Conservation (phyloP, 768 basidiomycete species). For the Leccinum rimulosum region DNA sequence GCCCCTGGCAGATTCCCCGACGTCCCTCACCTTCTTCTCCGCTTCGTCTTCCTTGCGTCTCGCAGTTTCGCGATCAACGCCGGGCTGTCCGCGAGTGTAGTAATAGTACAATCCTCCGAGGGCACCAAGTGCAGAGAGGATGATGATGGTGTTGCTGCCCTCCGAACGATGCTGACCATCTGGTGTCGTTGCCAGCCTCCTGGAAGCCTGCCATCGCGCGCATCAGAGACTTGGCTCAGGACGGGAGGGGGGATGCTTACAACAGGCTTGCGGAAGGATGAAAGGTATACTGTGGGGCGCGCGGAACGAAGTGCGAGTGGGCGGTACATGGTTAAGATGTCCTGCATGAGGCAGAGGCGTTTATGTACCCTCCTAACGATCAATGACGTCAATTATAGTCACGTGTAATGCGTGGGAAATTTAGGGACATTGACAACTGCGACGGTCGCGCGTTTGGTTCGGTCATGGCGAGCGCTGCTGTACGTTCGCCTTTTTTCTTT, state of each 20-base stretch:
- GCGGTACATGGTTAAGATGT: conserved; percentile 15
- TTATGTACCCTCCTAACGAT: conserved; percentile 1
- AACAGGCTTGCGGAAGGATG: neutral
- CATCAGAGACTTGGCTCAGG: conserved; percentile 2
- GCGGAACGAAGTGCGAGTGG: conserved; percentile 7
- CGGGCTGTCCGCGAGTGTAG: conserved; percentile 27
- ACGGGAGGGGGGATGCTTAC: conserved; percentile 6
- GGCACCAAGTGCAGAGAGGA: conserved; percentile 32
- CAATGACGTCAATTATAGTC: neutral
- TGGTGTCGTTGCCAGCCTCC: conserved; percentile 14
- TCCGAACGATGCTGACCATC: conserved; percentile 6
- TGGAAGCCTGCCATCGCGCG: conserved; percentile 3
- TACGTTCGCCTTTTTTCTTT: conserved; percentile 3
- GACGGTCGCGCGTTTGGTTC: neutral
- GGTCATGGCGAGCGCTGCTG: conserved; percentile 14
- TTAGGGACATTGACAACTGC: neutral
- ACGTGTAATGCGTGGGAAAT: neutral
- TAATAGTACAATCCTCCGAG: conserved; percentile 39
- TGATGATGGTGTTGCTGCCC: conserved; percentile 28
- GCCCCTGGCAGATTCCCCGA: conserved; percentile 32
- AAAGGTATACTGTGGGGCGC: conserved; percentile 14
- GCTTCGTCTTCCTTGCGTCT: conserved; percentile 34
- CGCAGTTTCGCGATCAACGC: conserved; percentile 21
- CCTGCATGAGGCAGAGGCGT: neutral
- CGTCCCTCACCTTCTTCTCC: conserved; percentile 26